These are phyloP conservation scores for Alternaria rosae DNA, from an alignment of 2,329 filamentous ascomycete genomes.

Conservation along the genomic window DNA sequence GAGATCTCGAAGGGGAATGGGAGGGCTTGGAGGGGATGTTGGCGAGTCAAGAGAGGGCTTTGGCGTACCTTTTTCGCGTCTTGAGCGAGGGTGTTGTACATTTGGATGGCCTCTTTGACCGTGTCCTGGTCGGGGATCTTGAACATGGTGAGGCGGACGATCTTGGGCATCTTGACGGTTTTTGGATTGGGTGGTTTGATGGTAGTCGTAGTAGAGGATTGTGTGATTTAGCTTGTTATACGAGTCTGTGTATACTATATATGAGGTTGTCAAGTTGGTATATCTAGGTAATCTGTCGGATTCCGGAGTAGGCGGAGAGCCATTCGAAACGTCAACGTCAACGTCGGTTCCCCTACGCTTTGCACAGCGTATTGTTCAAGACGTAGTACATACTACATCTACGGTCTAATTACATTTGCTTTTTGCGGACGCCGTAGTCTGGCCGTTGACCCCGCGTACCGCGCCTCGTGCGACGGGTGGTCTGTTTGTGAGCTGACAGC, in stretches of 20 bases:
- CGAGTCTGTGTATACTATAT: not conserved
- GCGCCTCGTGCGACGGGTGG: not conserved
- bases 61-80: conserved; percentile 47
- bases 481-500: not conserved
- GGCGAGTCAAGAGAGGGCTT: conserved; percentile 8
- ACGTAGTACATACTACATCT: not conserved
- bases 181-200: not conserved
- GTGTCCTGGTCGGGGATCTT: conserved; percentile 42
- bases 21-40: not conserved
- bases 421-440: conserved; percentile 4
- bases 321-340: conserved; percentile 16
- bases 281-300: conserved; percentile 3
- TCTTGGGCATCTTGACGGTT: conserved; percentile 37
- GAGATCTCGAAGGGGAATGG: conserved; percentile 1
- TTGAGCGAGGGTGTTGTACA: conserved; percentile 43
- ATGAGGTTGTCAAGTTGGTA: not conserved
- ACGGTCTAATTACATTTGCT: conserved; percentile 2
- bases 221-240: not conserved
- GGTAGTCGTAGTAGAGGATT: not conserved
- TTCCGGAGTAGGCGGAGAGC: conserved; percentile 37
- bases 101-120: conserved; percentile 39
- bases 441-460: conserved; percentile 2
- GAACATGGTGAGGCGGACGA: conserved; percentile 49
- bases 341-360: conserved; percentile 30
- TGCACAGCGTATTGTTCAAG: conserved; percentile 9